A percentile compares a stretch with the other conserved stretches of the same genome.
These are phyloP conservation scores for Balakata baccata DNA, from an alignment of 345 rosid genomes.

Conservation along the genomic window DNA sequence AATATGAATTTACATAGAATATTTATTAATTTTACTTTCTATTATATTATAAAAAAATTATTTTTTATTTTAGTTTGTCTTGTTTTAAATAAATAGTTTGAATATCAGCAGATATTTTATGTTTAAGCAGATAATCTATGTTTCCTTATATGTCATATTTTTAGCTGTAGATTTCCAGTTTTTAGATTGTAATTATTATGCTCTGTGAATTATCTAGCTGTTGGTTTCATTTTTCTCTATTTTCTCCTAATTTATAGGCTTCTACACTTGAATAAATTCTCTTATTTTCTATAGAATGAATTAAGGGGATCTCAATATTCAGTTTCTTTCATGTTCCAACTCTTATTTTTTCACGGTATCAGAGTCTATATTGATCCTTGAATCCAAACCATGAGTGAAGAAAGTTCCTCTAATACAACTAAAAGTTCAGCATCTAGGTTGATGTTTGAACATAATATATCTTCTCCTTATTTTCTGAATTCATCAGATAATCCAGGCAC, in stretches of 20 bases:
- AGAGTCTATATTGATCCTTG: neutral
- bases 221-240: neutral
- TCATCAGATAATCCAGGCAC: neutral
- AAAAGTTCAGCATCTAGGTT: neutral
- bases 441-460: neutral
- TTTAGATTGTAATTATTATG: neutral
- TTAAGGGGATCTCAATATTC: neutral
- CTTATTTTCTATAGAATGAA: neutral
- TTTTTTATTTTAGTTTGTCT: too few relatives aligned
- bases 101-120: neutral
- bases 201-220: neutral
- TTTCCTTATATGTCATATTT: too few relatives aligned
- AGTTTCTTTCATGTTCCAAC: neutral
- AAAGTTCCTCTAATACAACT: neutral
- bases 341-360: neutral
- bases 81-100: too few relatives aligned
- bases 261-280: neutral
- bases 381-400: neutral
- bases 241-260: neutral
- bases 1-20: too few relatives aligned
- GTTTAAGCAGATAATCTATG: too few relatives aligned
- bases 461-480: neutral
- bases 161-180: neutral
- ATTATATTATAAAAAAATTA: too few relatives aligned
- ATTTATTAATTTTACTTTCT: too few relatives aligned